Evolutionary conservation across 768 basidiomycete genomes (phyloP).

Genomic region (Pisolithus sp.): DNA sequence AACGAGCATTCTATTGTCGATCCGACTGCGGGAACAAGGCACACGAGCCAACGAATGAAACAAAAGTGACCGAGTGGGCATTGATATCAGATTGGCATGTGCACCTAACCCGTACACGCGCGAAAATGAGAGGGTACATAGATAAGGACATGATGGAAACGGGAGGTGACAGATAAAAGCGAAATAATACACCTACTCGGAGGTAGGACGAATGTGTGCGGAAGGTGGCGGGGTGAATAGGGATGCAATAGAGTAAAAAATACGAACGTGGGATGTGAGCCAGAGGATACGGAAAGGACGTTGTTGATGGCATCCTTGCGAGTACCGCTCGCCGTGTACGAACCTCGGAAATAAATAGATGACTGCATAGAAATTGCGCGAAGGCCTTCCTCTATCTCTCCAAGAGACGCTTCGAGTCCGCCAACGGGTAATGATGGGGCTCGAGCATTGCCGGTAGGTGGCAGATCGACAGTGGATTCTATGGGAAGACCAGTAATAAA

Average conservation of each 20-base stretch:
- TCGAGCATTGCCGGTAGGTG: conserved; percentile 40
- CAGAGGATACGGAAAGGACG: conserved; percentile 28
- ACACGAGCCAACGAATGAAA: no score
- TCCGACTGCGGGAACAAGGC: no score
- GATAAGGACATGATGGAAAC: background rate
- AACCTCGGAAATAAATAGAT: conserved; percentile 31
- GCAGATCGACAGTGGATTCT: conserved; percentile 22
- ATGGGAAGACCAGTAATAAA: no score
- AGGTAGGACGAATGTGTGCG: conserved; percentile 8
- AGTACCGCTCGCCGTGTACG: conserved; percentile 17
- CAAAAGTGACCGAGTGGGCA: no score
- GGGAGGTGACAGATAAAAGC: no score
- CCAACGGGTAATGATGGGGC: conserved; percentile 63
- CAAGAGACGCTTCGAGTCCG: conserved; percentile 48
- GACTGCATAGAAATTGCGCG: conserved; percentile 57
- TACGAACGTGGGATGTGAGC: conserved; percentile 9
- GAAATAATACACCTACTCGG: conserved; percentile 11
- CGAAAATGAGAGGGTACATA: background rate
- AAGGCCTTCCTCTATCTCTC: conserved; percentile 43
- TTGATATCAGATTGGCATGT: background rate
- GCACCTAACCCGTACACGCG: conserved; percentile 3
- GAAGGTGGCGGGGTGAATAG: background rate
- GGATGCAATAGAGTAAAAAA: background rate
- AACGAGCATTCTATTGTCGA: no score
- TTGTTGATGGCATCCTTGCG: conserved; percentile 19